Percentiles rank a stretch among this genome's conserved stretches.
phyloP scores from a whole-genome alignment of 345 rosid species.

The Eucalyptus dawsonii region DNA sequence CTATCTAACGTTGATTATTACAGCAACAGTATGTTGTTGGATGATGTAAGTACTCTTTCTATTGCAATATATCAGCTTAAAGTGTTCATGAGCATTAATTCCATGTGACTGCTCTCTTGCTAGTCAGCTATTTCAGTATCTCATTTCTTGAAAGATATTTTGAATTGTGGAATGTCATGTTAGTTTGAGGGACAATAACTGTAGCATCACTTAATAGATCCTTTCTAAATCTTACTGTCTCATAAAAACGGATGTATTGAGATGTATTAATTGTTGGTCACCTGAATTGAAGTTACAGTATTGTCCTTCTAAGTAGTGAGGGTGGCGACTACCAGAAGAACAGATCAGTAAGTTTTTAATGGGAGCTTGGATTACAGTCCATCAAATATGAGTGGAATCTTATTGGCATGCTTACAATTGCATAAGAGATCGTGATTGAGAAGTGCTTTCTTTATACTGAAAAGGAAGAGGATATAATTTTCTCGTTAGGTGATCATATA shows the following conservation, averaged over 20 bases:
- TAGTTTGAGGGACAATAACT: background rate
- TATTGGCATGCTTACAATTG: background rate
- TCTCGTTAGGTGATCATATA: background rate
- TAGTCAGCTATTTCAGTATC: background rate
- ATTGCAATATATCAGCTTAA: background rate
- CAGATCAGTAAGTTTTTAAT: background rate
- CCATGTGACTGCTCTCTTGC: background rate
- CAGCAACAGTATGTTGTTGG: conserved; percentile 95
- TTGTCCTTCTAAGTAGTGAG: background rate
- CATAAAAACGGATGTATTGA: background rate
- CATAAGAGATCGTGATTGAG: background rate
- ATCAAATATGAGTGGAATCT: background rate
- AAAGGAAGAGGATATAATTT: background rate
- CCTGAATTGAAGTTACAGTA: background rate
- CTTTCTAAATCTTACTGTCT: background rate
- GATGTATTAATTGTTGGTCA: background rate
- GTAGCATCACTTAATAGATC: background rate
- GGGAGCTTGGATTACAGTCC: background rate
- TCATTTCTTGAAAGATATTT: background rate
- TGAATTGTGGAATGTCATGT: background rate
- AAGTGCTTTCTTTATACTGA: background rate
- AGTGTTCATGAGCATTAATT: background rate
- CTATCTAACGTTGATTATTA: conserved; percentile 79
- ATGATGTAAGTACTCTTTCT: conserved; percentile 65
- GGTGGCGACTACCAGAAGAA: background rate